Evolutionary conservation across 1,284 basidiomycete genomes (phyloP).

Genomic region (Microbotryum lychnidis-dioicae): DNA sequence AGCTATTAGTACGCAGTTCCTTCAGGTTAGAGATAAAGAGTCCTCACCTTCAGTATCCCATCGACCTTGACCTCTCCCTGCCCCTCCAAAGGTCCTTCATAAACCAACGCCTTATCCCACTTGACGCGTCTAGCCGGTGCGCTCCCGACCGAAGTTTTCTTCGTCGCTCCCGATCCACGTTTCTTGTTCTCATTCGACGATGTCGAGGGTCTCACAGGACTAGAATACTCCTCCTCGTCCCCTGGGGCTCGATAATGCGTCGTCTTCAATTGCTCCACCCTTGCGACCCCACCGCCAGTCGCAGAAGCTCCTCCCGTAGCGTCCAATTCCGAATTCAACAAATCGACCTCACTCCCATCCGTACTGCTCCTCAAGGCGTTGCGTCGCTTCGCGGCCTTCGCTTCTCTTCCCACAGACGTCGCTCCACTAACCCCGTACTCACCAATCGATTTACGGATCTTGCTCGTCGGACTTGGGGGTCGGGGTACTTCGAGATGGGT

Average conservation of each 20-base stretch:
- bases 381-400: conserved; percentile 23
- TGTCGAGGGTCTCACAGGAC: conserved; percentile 16
- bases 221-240: conserved; percentile 31
- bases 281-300: background rate
- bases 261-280: background rate
- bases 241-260: conserved; percentile 30
- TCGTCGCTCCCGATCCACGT: background rate
- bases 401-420: conserved; percentile 18
- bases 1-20: too few relatives aligned
- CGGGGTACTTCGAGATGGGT: conserved; percentile 28
- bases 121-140: conserved; percentile 3
- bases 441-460: conserved; percentile 27
- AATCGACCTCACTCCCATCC: conserved; percentile 19
- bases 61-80: background rate
- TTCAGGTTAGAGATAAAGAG: too few relatives aligned
- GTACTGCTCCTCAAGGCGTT: conserved; percentile 23
- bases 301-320: background rate
- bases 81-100: conserved; percentile 12
- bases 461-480: conserved; percentile 33
- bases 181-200: conserved; percentile 2
- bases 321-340: conserved; percentile 3
- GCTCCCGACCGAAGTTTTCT: background rate
- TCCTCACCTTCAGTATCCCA: conserved; percentile 23
- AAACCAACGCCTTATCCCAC: conserved; percentile 29
- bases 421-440: background rate